Conservation (phyloP, 306 rosid genomes). For the Elaeagnus macrophylla region DNA sequence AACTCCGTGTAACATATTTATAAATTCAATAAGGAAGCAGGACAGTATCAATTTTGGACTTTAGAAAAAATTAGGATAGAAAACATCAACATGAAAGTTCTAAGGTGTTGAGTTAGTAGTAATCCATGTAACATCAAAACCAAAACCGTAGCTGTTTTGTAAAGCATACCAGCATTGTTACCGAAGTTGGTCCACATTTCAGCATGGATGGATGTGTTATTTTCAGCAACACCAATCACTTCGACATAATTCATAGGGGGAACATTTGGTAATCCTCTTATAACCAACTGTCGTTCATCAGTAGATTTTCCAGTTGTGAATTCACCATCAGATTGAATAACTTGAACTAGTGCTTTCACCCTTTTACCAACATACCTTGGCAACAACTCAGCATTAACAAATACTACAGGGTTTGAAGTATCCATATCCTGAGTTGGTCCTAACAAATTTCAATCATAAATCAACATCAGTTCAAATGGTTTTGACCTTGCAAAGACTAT, state of each 20-base stretch:
- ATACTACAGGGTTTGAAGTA: slow-evolving; percentile 46
- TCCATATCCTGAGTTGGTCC: slow-evolving; percentile 42
- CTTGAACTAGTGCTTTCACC: slow-evolving; percentile 54
- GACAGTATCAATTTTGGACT: background rate
- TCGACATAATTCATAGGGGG: slow-evolving; percentile 49
- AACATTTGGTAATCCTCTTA: slow-evolving; percentile 36
- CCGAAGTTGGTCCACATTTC: slow-evolving; percentile 72
- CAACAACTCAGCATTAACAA: slow-evolving; percentile 47
- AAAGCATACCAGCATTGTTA: slow-evolving; percentile 40
- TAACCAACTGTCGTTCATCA: slow-evolving; percentile 47
- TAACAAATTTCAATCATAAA: no score
- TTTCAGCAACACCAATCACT: slow-evolving; percentile 55
- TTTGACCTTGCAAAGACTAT: no score
- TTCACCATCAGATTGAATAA: slow-evolving; percentile 36
- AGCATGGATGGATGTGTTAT: slow-evolving; percentile 43
- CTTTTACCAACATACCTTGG: slow-evolving; percentile 43
- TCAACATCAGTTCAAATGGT: no score
- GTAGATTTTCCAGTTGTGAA: slow-evolving; percentile 51
- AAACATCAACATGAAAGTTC: background rate
- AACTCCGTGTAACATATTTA: no score
- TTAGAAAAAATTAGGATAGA: background rate
- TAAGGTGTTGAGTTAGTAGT: background rate
- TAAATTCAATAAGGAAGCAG: no score
- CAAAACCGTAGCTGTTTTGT: background rate
- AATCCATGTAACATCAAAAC: background rate